Evolutionary conservation across 2,329 filamentous ascomycete species (phyloP).

Genomic region (Chrysosporium keratinophilum): DNA sequence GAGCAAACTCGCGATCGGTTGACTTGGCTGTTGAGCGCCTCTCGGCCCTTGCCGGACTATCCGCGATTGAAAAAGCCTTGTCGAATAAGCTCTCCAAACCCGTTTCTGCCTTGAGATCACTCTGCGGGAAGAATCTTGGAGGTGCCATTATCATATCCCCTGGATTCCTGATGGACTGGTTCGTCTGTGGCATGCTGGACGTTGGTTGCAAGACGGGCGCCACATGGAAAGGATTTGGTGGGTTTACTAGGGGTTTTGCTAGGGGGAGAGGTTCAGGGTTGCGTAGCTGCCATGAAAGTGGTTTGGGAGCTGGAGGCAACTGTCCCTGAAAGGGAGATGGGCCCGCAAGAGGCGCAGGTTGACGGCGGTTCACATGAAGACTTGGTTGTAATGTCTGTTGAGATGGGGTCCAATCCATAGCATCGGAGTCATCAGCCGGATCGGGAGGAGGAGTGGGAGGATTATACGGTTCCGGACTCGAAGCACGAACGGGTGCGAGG

Average conservation of each 20-base stretch:
- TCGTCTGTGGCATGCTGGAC: not conserved
- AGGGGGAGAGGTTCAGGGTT: conserved; percentile 23
- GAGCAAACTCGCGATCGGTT: conserved; percentile 19
- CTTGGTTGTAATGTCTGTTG: conserved; percentile 27
- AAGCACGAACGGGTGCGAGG: conserved; percentile 25
- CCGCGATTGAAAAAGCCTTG: conserved; percentile 33
- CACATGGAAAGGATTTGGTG: conserved; percentile 31
- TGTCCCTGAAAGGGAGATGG: conserved; percentile 37
- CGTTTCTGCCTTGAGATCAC: conserved; percentile 35
- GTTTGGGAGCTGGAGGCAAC: conserved; percentile 32
- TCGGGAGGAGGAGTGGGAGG: conserved; percentile 33
- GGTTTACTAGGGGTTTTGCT: conserved; percentile 29
- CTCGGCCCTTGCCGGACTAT: conserved; percentile 25
- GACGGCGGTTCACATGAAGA: conserved; percentile 24
- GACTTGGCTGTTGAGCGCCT: conserved; percentile 15
- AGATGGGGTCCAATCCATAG: conserved; percentile 45
- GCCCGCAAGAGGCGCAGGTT: conserved; percentile 24
- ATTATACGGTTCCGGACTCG: conserved; percentile 20
- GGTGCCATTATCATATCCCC: conserved; percentile 31
- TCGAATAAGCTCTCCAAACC: conserved; percentile 40
- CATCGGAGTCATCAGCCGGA: conserved; percentile 26
- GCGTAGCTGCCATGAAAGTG: conserved; percentile 33
- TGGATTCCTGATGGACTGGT: conserved; percentile 12
- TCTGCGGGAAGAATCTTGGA: conserved; percentile 37
- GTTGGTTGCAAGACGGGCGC: conserved; percentile 21